Percentiles rank a stretch among this genome's conserved stretches.
These are phyloP conservation scores for Leccinum cinnamomeum DNA, from an alignment of 1,284 basidiomycete species.

Conservation along the genomic window DNA sequence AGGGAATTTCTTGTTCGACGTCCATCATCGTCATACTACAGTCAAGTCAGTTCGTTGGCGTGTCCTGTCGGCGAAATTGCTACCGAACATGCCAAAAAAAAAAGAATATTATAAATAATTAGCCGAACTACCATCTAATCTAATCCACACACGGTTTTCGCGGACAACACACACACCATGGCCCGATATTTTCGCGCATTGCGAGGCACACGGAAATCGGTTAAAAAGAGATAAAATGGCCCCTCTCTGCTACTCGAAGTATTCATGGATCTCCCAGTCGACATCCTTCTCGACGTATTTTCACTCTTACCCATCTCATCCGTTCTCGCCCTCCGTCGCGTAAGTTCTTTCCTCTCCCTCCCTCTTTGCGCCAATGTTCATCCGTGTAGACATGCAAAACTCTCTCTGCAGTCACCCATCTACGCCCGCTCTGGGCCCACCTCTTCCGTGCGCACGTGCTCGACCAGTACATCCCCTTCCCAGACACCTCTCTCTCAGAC, in stretches of 20 bases:
- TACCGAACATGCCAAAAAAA: not conserved
- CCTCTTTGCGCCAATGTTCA: not conserved
- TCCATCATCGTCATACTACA: not conserved
- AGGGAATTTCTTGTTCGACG: constrained; percentile 11
- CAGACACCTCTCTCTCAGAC: constrained; percentile 34
- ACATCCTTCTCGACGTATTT: constrained; percentile 23
- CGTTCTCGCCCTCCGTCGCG: constrained; percentile 24
- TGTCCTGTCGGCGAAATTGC: not conserved
- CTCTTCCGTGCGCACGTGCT: constrained; percentile 45
- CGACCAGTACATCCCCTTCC: constrained; percentile 47
- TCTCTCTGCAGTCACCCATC: constrained; percentile 43
- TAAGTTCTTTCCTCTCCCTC: constrained; percentile 6
- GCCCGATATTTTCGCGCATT: constrained; percentile 26
- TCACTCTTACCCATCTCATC: constrained; percentile 16
- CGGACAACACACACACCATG: constrained; percentile 7
- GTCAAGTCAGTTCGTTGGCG: not conserved
- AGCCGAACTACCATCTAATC: constrained; percentile 16
- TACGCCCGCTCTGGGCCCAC: constrained; percentile 51
- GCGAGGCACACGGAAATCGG: not conserved
- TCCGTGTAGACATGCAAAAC: constrained; percentile 47
- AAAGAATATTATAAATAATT: not conserved
- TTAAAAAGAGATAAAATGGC: not conserved
- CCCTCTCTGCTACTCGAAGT: not conserved
- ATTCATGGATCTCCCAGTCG: constrained; percentile 18
- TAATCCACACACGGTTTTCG: constrained; percentile 25